Conservation (phyloP, 352 stramenopile genomes). For the Phytophthora quininea region DNA sequence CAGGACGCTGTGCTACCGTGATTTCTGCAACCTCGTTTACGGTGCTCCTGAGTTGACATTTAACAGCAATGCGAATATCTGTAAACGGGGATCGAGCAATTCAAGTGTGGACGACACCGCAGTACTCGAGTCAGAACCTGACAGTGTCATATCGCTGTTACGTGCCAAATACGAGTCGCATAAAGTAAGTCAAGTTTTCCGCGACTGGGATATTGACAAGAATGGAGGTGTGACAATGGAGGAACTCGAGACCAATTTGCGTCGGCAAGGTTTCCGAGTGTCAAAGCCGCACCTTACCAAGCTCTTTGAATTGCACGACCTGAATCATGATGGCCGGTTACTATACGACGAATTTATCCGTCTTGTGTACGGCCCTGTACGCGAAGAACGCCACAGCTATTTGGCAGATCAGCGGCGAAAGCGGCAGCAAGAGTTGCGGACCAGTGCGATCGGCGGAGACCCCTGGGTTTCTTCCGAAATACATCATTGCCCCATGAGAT, state of each 20-base stretch:
- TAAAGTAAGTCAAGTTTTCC: conserved; percentile 53
- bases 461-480: conserved; percentile 49
- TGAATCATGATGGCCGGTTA: conserved; percentile 45
- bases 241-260: conserved; percentile 55
- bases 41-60: conserved; percentile 6
- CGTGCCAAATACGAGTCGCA: conserved; percentile 55
- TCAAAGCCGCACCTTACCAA: conserved; percentile 39
- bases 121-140: conserved; percentile 34
- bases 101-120: conserved; percentile 10
- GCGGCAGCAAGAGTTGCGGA: conserved; percentile 12
- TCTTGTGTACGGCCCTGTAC: conserved; percentile 43
- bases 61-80: neutral
- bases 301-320: conserved; percentile 48
- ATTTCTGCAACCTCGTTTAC: conserved; percentile 52
- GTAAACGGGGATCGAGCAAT: neutral
- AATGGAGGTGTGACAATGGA: conserved; percentile 48
- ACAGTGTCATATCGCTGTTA: conserved; percentile 48
- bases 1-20: conserved; percentile 53
- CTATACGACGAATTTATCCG: conserved; percentile 56
- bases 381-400: conserved; percentile 24
- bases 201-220: conserved; percentile 67
- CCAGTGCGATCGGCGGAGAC: conserved; percentile 20
- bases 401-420: conserved; percentile 13
- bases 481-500: conserved; percentile 6
- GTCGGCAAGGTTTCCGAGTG: conserved; percentile 47